Percentiles rank a stretch among this genome's conserved stretches.
phyloP scores from a whole-genome alignment of 106 monocot genomes.

The Apostasia shenzhenica region DNA sequence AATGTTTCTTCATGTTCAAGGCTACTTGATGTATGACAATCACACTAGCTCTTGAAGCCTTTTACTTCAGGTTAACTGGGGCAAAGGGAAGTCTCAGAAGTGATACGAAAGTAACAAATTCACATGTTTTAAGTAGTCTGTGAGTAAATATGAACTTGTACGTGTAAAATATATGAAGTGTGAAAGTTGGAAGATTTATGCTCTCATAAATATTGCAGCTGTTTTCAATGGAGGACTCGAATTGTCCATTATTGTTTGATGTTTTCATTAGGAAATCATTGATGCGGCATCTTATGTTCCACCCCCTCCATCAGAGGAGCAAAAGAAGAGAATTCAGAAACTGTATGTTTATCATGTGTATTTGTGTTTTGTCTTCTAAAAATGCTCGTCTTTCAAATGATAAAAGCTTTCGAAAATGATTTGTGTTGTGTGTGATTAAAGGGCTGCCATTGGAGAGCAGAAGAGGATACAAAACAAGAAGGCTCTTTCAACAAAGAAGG shows the following conservation, averaged over 20 bases:
- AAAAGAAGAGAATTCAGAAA: conserved; percentile 90
- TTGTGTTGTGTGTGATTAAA: conserved; percentile 17
- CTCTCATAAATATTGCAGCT: background rate
- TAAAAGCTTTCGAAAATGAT: background rate
- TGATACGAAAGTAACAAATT: no score
- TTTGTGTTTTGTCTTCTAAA: background rate
- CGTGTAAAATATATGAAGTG: no score
- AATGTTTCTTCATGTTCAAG: no score
- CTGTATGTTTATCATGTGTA: conserved; percentile 36
- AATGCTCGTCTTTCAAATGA: background rate
- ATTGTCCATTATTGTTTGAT: background rate
- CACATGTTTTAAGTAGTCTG: no score
- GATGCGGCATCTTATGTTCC: conserved; percentile 97
- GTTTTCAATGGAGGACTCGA: background rate
- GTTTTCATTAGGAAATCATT: conserved; percentile 59
- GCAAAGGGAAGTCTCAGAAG: no score
- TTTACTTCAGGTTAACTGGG: no score
- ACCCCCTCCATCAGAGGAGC: conserved; percentile 92
- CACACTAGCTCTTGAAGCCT: no score
- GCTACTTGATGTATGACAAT: no score
- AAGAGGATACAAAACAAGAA: conserved; percentile 86
- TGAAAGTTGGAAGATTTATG: background rate
- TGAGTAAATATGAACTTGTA: no score
- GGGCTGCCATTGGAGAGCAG: conserved; percentile 72
- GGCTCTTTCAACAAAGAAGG: conserved; percentile 81